Conservation (phyloP, 495 filamentous ascomycete species). For the Hyaloscypha variabilis region DNA sequence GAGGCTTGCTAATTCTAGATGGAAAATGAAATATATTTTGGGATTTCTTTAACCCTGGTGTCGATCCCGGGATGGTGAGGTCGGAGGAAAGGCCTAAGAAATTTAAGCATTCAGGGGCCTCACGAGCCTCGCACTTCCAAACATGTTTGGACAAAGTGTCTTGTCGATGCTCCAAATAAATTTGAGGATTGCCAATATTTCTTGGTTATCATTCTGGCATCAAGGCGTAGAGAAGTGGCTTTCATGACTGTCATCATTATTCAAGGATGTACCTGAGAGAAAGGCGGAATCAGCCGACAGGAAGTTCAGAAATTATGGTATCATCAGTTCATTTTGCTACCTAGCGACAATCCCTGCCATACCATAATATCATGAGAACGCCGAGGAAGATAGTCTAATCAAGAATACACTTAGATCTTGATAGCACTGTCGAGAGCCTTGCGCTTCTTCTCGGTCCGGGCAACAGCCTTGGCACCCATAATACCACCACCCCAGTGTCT, state of each 20-base stretch:
- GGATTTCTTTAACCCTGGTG: background rate
- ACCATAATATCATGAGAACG: constrained; percentile 31
- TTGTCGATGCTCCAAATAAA: background rate
- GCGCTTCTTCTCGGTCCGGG: constrained; percentile 91
- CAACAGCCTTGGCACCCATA: constrained; percentile 97
- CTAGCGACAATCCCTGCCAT: constrained; percentile 30
- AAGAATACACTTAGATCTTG: constrained; percentile 76
- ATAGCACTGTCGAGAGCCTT: constrained; percentile 90
- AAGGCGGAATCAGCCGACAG: background rate
- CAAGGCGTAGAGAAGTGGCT: background rate
- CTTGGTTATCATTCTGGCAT: background rate
- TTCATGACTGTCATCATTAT: background rate
- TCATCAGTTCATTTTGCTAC: constrained; percentile 33
- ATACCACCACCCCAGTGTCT: constrained; percentile 99
- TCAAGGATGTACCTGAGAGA: background rate
- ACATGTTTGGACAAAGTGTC: too few relatives aligned
- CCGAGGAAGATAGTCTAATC: constrained; percentile 13
- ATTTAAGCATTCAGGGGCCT: too few relatives aligned
- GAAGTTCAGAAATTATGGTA: constrained; percentile 21
- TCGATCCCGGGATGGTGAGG: background rate
- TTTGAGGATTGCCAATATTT: background rate
- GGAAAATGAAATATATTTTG: background rate
- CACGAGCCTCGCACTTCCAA: too few relatives aligned
- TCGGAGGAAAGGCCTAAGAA: background rate
- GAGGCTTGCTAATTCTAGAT: background rate